These are phyloP conservation scores for Lecanicillium sp. DNA, from an alignment of 2,329 filamentous ascomycete species.

Conservation along the genomic window DNA sequence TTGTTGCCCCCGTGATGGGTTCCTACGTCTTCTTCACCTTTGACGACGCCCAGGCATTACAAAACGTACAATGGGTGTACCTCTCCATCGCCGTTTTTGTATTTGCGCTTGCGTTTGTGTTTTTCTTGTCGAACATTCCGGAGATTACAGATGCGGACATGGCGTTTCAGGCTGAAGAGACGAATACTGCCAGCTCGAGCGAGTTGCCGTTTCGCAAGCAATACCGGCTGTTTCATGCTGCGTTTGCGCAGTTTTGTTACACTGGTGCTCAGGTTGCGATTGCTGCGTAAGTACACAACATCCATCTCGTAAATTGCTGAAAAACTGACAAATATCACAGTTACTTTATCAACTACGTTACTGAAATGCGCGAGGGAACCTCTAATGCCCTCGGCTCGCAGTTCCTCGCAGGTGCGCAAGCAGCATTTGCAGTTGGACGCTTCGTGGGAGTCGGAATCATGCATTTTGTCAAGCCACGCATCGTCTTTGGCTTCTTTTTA, in stretches of 20 bases:
- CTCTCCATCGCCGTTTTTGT: constrained; percentile 66
- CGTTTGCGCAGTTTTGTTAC: constrained; percentile 71
- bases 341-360: constrained; percentile 67
- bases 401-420: constrained; percentile 67
- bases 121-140: constrained; percentile 59
- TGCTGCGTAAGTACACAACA: constrained; percentile 23
- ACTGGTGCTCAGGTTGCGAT: constrained; percentile 62
- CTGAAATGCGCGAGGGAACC: constrained; percentile 47
- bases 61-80: constrained; percentile 70
- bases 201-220: constrained; percentile 54
- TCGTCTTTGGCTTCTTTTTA: constrained; percentile 59
- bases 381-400: constrained; percentile 46
- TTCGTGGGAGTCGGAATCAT: constrained; percentile 61
- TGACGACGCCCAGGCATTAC: constrained; percentile 45
- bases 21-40: constrained; percentile 66
- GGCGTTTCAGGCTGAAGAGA: constrained; percentile 46
- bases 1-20: constrained; percentile 63
- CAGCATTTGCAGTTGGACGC: constrained; percentile 62
- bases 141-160: constrained; percentile 52
- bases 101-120: constrained; percentile 52
- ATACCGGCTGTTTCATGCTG: constrained; percentile 67
- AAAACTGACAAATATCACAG: constrained; percentile 11
- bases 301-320: neutral
- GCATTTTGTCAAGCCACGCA: constrained; percentile 56
- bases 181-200: constrained; percentile 46